phyloP scores from a whole-genome alignment of 345 rosid genomes.

The Hibiscus tridactylites region DNA sequence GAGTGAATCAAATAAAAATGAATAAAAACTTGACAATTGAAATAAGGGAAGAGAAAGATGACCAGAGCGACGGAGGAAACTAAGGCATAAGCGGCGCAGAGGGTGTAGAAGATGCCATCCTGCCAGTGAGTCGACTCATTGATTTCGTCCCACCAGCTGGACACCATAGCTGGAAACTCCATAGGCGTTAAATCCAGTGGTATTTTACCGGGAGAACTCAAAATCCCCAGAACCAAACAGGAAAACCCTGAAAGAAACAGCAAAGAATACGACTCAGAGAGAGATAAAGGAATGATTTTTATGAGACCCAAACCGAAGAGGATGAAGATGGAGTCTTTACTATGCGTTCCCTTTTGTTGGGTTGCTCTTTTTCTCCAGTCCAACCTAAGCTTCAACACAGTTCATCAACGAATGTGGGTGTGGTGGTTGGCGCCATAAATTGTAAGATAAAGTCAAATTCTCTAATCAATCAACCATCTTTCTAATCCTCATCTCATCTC shows the following conservation, averaged over 20 bases:
- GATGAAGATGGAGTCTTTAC: neutral
- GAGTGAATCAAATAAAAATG: neutral
- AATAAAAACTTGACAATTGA: neutral
- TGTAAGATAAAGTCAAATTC: too few species aligned
- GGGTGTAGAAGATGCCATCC: conserved; percentile 82
- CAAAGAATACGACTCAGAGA: neutral
- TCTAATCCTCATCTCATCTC: too few species aligned
- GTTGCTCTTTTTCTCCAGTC: too few species aligned
- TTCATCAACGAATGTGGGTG: too few species aligned
- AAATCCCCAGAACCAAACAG: conserved; percentile 7
- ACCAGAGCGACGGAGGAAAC: conserved; percentile 43
- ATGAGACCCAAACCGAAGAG: neutral
- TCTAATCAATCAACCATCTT: too few species aligned
- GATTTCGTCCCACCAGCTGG: conserved; percentile 15
- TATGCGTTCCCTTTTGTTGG: too few species aligned
- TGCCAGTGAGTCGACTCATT: conserved; percentile 67
- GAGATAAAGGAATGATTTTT: neutral
- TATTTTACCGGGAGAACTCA: conserved; percentile 1
- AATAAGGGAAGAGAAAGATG: neutral
- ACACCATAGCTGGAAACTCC: neutral
- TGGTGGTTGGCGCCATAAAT: too few species aligned
- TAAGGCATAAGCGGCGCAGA: conserved; percentile 84
- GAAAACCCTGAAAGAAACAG: neutral
- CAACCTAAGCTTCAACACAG: too few species aligned
- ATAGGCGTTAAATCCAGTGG: neutral